Evolutionary conservation across 75 land plant species (phyloP), one percentile per base, ranked within the genome.

Genomic region (Selaginella tamariscina): DNA sequence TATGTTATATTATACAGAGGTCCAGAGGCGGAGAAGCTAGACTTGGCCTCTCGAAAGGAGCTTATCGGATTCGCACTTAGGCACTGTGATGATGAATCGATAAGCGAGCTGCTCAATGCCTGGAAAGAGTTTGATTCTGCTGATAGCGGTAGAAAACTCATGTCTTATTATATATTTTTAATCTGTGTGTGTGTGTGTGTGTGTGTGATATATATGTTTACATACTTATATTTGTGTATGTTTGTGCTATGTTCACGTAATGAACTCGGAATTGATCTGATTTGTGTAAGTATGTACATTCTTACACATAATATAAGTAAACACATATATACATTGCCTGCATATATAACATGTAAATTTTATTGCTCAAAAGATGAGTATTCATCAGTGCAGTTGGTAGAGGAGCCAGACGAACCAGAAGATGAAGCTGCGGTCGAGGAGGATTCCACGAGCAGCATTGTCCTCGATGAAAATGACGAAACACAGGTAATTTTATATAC

Each of bases 81-180:
- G 69, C 85, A 95, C 69, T 95, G 97, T 75, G 99, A 95, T 77
- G 92, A 84, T 13, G 97, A 88, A 72, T 91, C 97, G 0, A 75
- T 95, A 65, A 75, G 81, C 27, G 94, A 95, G 74, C 72, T 95
- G 26, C 80, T 95, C 29, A 54, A 74, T 69, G 97, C 83, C 56
- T 95, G 99, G 99, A 95, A 91, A 81, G 92, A 87, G 65, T 39
- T 84, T 20, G 89, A 95, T 64, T 70, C 84, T 39, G 77, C 77
- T 62, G 71, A 60, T n/a, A 83, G 80, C 24, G 82, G 81, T 75
- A 82, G 83, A 54, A 65, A 69, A 27, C 56, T 91, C n/a, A n/a
- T n/a, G n/a, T n/a, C n/a, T n/a, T n/a, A n/a, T n/a, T n/a, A n/a
- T n/a, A n/a, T n/a, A n/a, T n/a, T n/a, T n/a, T n/a, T n/a, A n/a